Evolutionary conservation across 2,329 filamentous ascomycete genomes (phyloP).

Genomic region (Alternaria brassicae): DNA sequence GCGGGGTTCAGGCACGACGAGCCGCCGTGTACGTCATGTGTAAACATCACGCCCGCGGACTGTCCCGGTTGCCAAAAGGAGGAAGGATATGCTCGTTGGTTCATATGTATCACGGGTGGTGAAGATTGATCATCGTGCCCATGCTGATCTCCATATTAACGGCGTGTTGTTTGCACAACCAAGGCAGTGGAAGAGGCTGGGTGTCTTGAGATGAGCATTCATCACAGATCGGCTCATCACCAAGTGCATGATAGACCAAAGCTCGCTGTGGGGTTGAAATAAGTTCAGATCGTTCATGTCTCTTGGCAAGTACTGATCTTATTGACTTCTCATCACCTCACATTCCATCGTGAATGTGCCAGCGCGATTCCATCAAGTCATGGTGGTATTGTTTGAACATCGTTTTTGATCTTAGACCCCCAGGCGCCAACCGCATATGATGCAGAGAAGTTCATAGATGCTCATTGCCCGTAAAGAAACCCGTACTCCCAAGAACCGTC

Average conservation of each 20-base stretch:
- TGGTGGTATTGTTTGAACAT: slow-evolving; percentile 49
- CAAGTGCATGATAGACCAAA: not conserved
- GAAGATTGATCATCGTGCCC: not conserved
- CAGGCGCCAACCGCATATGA: slow-evolving; percentile 49
- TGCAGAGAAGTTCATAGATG: slow-evolving; percentile 52
- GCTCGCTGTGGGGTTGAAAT: slow-evolving; percentile 4
- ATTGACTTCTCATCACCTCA: slow-evolving; percentile 15
- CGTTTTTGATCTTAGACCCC: slow-evolving; percentile 50
- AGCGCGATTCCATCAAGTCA: slow-evolving; percentile 32
- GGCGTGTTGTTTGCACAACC: not conserved
- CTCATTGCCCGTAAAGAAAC: slow-evolving; percentile 52
- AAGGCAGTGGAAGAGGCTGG: not conserved
- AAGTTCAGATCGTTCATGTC: slow-evolving; percentile 9
- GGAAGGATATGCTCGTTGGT: not conserved
- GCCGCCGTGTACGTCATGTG: slow-evolving; percentile 27
- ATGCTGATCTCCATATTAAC: not conserved
- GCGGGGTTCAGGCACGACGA: slow-evolving; percentile 28
- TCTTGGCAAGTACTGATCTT: slow-evolving; percentile 10
- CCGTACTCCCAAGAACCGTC: slow-evolving; percentile 42
- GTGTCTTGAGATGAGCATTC: not conserved
- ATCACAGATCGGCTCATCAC: not conserved
- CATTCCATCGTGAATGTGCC: slow-evolving; percentile 11
- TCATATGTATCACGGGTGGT: not conserved
- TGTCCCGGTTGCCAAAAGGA: not conserved
- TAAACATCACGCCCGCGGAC: slow-evolving; percentile 10